Evolutionary conservation across 257 asterid species (phyloP), one percentile per base, ranked within the genome.

Genomic region (Orobanche coerulescens): DNA sequence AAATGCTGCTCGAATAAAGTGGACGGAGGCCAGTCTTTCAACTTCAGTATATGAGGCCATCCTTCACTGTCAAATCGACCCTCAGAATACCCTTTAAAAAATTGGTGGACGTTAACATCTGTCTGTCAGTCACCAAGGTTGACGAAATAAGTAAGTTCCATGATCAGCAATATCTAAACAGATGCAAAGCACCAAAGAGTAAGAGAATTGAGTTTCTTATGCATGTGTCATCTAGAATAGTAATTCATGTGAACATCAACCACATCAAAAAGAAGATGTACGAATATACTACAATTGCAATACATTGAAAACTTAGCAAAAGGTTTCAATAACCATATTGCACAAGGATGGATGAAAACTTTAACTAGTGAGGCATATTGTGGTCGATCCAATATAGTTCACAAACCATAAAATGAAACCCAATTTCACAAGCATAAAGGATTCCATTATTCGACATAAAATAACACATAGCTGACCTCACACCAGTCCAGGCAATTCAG

Each of bases 401-500:
- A 50, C 12, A 8, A 22, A 26, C 2, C 44, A 40, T 40, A 54
- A n/a, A n/a, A n/a, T n/a, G n/a, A n/a, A n/a, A n/a, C n/a, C n/a
- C 4, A 25, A 40, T 28, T 42, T 47, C 15, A 24, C 23, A 11
- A 67, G 34, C 46, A 48, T 23, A 36, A 13, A 47, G 11, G 8
- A 43, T 26, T 24, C 37, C 42, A 18, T 36, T 24, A 42, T 5
- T 25, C 2, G 24, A 39, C 51, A 12, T 23, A 33, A 6, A 37
- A 63, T 42, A 31, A 31, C 8, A 51, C 2, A 49, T 1, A 46
- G 39, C 78, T 68, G 46, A 84, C 95, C 94, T 82, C 83, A 49
- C 85, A 77, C 91, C 96, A 87, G 65, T 82, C 81, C 58, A 84
- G 75, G 82, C 91, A 82, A 78, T 71, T 76, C 40, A 84, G 43